Base-by-base conservation (phyloP, 169 alveolate genomes). In the Cyclospora cayetanensis region DNA sequence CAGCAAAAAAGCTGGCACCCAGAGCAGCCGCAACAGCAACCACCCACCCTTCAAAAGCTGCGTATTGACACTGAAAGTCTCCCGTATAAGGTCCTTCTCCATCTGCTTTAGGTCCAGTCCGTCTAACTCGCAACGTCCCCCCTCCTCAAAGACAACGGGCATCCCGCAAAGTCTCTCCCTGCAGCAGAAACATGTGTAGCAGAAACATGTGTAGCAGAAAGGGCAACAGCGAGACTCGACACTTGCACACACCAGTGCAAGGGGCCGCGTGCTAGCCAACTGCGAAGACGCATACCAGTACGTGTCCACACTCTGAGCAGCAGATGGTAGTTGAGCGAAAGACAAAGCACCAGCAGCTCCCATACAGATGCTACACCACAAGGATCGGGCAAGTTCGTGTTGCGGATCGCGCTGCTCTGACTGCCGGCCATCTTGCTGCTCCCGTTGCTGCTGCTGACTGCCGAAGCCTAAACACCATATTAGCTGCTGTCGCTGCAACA, bases 171-270 rank as follows among this genome's bases (percentile, higher is more conserved):
- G 35, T 9, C 72, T n/a, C 72, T 60, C 72, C 72, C 72, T 60
- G 72, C 72, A 60, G 31, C n/a, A 60, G 35, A n/a, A 60, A 15
- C 72, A n/a, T n/a, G n/a, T n/a, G n/a, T n/a, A 60, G 72, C 72
- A 60, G 72, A n/a, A 60, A 1, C 1, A 60, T n/a, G n/a, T 11
- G 60, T 15, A 46, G 60, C 60, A 46, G 60, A n/a, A 60, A 31
- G 35, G 7, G 72, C 72, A 60, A 31, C 72, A 15, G 60, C 20
- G 20, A 46, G 60, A 1, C 60, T 15, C 60, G 60, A 12, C 11
- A 46, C 11, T 15, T 15, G 1, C 25, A 46, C 25, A 22, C 60
- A 46, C 60, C 20, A 15, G 20, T 0, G 1, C 25, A 22, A 46
- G 20, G 20, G 20, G 60, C 60, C 2, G n/a, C n/a, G n/a, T n/a